phyloP scores from a whole-genome alignment of 1,139 yeast genomes.

The Kluyveromyces sp. region DNA sequence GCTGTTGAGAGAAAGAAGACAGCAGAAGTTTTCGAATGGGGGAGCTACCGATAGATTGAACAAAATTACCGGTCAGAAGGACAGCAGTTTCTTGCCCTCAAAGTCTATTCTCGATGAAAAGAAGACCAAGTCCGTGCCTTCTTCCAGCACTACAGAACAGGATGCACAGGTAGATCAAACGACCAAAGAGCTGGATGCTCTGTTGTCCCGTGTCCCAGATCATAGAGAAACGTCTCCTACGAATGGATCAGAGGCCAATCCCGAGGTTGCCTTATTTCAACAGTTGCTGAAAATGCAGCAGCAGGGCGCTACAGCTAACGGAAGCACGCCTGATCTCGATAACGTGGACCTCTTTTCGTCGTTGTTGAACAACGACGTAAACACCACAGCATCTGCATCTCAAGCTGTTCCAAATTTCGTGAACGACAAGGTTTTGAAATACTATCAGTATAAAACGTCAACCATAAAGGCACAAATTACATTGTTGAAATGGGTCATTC shows the following conservation, averaged over 20 bases:
- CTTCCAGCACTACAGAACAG: constrained; percentile 6
- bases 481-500: constrained; percentile 28
- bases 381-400: constrained; percentile 9
- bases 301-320: constrained; percentile 6
- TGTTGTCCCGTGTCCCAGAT: constrained; percentile 15
- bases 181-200: constrained; percentile 17
- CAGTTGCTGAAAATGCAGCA: constrained; percentile 11
- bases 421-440: constrained; percentile 23
- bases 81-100: constrained; percentile 32
- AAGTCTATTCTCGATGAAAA: constrained; percentile 30
- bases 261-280: constrained; percentile 11
- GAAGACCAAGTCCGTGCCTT: constrained; percentile 4
- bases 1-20: constrained; percentile 60
- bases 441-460: constrained; percentile 27
- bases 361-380: constrained; percentile 19
- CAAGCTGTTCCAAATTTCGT: constrained; percentile 16
- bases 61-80: constrained; percentile 39
- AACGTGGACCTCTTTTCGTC: constrained; percentile 28
- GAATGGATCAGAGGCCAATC: constrained; percentile 6
- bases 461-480: constrained; percentile 28
- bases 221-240: constrained; percentile 7
- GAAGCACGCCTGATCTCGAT: constrained; percentile 4
- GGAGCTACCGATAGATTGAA: constrained; percentile 51
- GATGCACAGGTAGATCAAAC: too few species aligned
- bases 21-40: constrained; percentile 58